Evolutionary conservation across 768 basidiomycete genomes (phyloP).

Genomic region (Podaxis sp.): DNA sequence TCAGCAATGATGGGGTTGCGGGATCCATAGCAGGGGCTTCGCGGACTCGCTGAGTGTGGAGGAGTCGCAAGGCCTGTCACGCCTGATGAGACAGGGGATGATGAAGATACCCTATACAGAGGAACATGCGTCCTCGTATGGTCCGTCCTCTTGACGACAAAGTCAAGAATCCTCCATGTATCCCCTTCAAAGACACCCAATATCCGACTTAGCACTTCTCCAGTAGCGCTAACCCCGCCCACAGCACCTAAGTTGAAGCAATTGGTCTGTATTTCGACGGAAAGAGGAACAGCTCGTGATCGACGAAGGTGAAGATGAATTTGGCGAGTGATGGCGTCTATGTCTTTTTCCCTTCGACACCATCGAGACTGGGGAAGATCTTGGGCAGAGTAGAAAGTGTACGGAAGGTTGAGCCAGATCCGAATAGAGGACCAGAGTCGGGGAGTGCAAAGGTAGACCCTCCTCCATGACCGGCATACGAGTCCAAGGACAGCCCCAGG

Average conservation of each 20-base stretch:
- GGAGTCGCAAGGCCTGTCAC: constrained; percentile 3
- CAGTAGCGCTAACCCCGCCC: background rate
- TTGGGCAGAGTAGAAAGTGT: constrained; percentile 2
- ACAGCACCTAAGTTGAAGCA: background rate
- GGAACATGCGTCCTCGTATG: background rate
- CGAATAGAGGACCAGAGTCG: constrained; percentile 11
- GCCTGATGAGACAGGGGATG: background rate
- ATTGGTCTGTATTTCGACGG: constrained; percentile 9
- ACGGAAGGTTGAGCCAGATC: constrained; percentile 10
- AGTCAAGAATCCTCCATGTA: constrained; percentile 4
- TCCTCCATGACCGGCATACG: constrained; percentile 8
- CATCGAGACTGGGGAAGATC: background rate
- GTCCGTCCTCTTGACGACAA: constrained; percentile 10
- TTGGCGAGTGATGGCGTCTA: constrained; percentile 1
- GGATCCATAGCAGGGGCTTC: background rate
- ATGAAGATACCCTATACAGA: background rate
- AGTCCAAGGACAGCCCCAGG: constrained; percentile 9
- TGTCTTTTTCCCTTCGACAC: constrained; percentile 6
- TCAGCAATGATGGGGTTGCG: background rate
- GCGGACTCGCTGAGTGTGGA: constrained; percentile 4
- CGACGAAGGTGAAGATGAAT: constrained; percentile 5
- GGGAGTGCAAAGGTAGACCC: constrained; percentile 5
- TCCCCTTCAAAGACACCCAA: background rate
- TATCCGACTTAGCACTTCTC: constrained; percentile 2
- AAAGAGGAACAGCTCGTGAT: constrained; percentile 8